Base-by-base conservation (phyloP, 2,329 filamentous ascomycete species). In the Fusarium mangiferae region DNA sequence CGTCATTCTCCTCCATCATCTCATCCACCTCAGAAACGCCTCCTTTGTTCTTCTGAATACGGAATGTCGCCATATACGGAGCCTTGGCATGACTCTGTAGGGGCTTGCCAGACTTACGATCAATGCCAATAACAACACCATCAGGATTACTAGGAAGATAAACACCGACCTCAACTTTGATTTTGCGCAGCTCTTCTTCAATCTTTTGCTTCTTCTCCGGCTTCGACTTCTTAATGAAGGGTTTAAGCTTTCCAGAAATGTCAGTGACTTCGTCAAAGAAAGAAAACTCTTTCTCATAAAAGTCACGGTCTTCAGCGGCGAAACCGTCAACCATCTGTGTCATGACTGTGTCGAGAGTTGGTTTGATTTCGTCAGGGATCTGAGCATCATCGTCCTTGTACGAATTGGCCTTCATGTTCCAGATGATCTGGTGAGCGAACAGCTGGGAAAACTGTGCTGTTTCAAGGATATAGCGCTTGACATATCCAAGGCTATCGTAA, bases 321-420 rank as follows among this genome's bases (percentile, higher is more conserved):
- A 98, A 99, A 81, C 93, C 94, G 17, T 89, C 86, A 60, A 98
- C 90, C 85, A 99, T 91, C 77, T 92, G 92, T 35, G 89, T 87
- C 91, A 94, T 97, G 75, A 99, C 96, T 62, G 91, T 91, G 83
- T 99, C 97, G 7, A 99, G 89, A 0, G 93, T 96, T 6, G 96
- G 96, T 81, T 99, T 99, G 79, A 98, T 93, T 7, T 91, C 90
- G 82, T 99, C 96, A 26, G 96, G 95, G 72, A 97, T 90, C 77
- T 93, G 90, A 20, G 93, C 95, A 75, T 98, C 94, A 78, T 99
- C 96, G 75, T 99, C 97, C 82, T 98, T 99, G 87, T 94, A 99
- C 3, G 95, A 94, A 82, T 99, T 99, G 38, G 96, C 96, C 82
- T 98, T 99, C 93, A 99, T 99, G 81, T 99, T 99, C 96, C 97